Evolutionary conservation across 176 grass and related monocot genomes (phyloP), one percentile per base, ranked within the genome.

Genomic region (Phoenix roebelenii): DNA sequence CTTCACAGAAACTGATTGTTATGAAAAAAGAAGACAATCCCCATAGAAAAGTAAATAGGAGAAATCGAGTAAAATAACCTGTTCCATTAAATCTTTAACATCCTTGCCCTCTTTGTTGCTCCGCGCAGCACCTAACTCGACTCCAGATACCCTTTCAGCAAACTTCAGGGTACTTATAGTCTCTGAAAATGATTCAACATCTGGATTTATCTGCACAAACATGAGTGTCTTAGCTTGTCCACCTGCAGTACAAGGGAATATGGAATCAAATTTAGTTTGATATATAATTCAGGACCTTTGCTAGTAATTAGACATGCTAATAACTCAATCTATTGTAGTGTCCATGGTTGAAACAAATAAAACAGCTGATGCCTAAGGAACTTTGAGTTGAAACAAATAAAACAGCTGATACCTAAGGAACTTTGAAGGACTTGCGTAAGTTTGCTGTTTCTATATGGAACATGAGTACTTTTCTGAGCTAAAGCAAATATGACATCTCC

Each of bases 141-240:
- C 65, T 48, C 65, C 65, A 14, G 65, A 54, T 10, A 68, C 65
- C 28, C 65, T 68, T 39, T 68, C 65, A 55, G 65, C 65, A 57
- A 68, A 68, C 24, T 68, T 68, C 39, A 68, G 57, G n/a, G 65
- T 68, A 44, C 65, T 68, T 15, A 68, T 16, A 44, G 50, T 68
- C 65, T 68, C 65, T 0, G 28, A 16, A 22, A 35, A 68, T 6
- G 65, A 68, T 17, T 16, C 51, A 23, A 56, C 16, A 55, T 68
- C 65, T 39, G 65, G 65, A 68, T 68, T 68, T 68, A 68, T 68
- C 65, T 68, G 65, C 23, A 68, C 24, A 57, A 68, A 68, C 65
- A 68, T 68, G 18, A 68, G 65, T 48, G 65, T 68, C 28, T 68
- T 68, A 22, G 65, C 65, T 3, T 68, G 65, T 23, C 65, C 65